Evolutionary conservation across 352 stramenopile genomes (phyloP), one percentile per base, ranked within the genome.

Genomic region (Globisporangium sylvaticum): DNA sequence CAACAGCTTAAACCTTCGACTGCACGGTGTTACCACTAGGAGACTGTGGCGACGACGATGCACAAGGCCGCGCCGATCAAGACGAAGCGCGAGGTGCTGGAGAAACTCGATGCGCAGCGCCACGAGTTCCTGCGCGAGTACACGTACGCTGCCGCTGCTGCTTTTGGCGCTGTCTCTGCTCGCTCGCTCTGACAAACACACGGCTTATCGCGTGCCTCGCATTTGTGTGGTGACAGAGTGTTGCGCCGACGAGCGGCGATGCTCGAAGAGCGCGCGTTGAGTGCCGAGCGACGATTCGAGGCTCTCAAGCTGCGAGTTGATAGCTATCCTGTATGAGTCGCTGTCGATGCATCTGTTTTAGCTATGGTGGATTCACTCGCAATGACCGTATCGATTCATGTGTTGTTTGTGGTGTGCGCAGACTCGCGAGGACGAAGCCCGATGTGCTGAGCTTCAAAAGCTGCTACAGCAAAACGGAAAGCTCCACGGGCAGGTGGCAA

Each of bases 61-160:
- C 12, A 39, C 25, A 58, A 29, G 24, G 22, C 53, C 8, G 6
- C 53, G 27, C 25, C 53, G 39, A 6, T 24, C 42, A 53, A 44
- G n/a, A 22, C 18, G 37, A 52, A 52, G 22, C 34, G 24, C 22
- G 57, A 62, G n/a, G 56, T 46, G 32, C 56, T 62, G n/a, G 56
- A 50, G 56, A 62, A 48, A 22, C 57, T 62, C 34, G 57, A 62
- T 24, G 57, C 22, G 57, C 57, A 62, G 34, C 57, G 57, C 10
- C 57, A 62, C 29, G 22, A 48, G 20, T 48, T 62, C 34, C 22
- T 52, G 34, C 57, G 57, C 57, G 25, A 44, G 22, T 50, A 52
- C 34, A 62, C 57, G 57, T 52, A 31, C 57, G 57, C 37, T 50
- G 57, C n/a, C 7, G 32, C 27, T 52, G 29, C 9, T 44, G 48